Evolutionary conservation across 2,329 filamentous ascomycete species (phyloP), one percentile per base, ranked within the genome.

Genomic region (Xylaria sp.): DNA sequence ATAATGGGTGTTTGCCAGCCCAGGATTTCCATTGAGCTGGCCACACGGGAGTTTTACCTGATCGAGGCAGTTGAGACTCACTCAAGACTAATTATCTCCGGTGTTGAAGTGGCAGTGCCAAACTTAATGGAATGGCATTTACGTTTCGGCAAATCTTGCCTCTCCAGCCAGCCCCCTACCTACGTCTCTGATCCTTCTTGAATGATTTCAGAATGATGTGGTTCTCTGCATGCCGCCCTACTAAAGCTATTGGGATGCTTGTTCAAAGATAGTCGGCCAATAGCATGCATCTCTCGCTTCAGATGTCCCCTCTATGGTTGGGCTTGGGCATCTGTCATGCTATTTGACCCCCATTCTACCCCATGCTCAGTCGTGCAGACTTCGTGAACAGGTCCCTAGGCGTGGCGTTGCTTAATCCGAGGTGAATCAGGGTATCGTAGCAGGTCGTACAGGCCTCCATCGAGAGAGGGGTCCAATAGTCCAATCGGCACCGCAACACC

Each of bases 401-500:
- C 57, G 56, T 64, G 66, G 69, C 63, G 48, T 66, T 71, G 60
- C 62, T 69, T 65, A 61, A 67, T 59, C 63, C 58, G 47, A 66
- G 60, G 64, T 57, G 34, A 58, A 55, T 57, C 63, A 51, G 48
- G 67, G 58, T 56, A 55, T 64, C 50, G 64, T 65, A 62, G 45
- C 58, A 61, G 17, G 61, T 45, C 53, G 55, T 27, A 61, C 60
- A 61, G 54, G 47, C 59, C 48, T 61, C 56, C 65, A 58, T 69
- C 48, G 50, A 48, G 53, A 62, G 53, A 50, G 55, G 66, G 57
- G 58, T 14, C 50, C 3, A 34, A 45, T 19, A 66, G 34, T 27
- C 72, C 73, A 76, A 76, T 75, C 71, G 73, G 73, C 65, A 75
- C 71, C 59, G 21, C 62, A 57, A 61, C 58, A 70, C 53, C 51